Base-by-base conservation (phyloP, 129 eudicot species). In the Flaveria brownii region DNA sequence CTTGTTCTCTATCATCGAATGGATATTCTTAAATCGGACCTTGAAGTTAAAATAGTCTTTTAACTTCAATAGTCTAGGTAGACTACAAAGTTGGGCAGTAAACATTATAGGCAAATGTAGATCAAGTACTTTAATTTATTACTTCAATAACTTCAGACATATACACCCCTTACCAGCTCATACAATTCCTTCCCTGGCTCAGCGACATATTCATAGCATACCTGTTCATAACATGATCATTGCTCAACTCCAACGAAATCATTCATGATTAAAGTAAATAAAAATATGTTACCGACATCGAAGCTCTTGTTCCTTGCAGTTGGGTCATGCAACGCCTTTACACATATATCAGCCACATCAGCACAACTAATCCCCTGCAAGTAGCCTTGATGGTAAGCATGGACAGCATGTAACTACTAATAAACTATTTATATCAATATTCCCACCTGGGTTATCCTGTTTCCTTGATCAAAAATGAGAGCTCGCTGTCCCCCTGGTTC, bases 401-500 rank as follows among this genome's bases (percentile, higher is more conserved):
- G 55, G 17, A 68, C 42, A 61, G 36, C 22, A 20, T 55, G 39
- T 69, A 30, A 43, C 23, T 28, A 66, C 22, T 30, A 59, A 68
- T 9, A 13, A 59, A 70, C 28, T 57, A 41, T 25, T 81, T 60
- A 70, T 30, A 46, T 30, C 9, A 62, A 23, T 63, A 59, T 52
- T 69, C 84, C 68, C 22, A 93, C 98, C 96, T 93, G 98, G 75
- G 98, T 85, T 80, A 94, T 91, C 66, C 97, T 84, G 87, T 94
- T 94, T 87, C 98, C 98, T 84, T 94, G 98, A 78, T 94, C 98
- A 83, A 94, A 94, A 45, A 94, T 84, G 60, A 94, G 91, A 46
- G 98, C 98, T 59, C 97, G 91, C 70, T 94, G 98, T 51, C 98
- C 98, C 60, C 98, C 98, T 5, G 98, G 97, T 82, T 94, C 98